Evolutionary conservation across 2,329 filamentous ascomycete species (phyloP).

Genomic region (Waltergamsia citrina): DNA sequence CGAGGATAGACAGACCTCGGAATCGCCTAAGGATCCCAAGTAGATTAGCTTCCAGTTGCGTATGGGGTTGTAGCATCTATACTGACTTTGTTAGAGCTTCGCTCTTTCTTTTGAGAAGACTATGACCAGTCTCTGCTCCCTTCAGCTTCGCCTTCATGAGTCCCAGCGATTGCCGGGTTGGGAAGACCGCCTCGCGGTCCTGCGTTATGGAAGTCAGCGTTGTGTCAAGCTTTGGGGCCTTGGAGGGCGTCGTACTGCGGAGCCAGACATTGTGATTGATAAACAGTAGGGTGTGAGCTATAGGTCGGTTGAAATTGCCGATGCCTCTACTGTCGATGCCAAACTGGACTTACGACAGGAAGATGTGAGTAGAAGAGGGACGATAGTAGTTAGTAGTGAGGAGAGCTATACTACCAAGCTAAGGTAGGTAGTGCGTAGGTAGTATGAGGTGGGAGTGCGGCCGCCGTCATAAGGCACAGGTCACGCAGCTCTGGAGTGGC

Average conservation of each 20-base stretch:
- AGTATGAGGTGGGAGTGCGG: too few relatives aligned
- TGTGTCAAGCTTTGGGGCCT: too few relatives aligned
- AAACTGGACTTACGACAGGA: too few relatives aligned
- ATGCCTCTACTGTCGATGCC: too few relatives aligned
- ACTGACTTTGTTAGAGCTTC: conserved; percentile 92
- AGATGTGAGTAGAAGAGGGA: too few relatives aligned
- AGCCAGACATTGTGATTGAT: conserved; percentile 29
- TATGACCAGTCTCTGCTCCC: conserved; percentile 84
- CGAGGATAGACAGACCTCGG: conserved; percentile 49
- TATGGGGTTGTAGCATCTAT: neutral
- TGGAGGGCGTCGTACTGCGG: conserved; percentile 19
- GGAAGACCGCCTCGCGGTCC: conserved; percentile 95
- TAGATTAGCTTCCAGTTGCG: neutral
- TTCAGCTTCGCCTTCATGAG: conserved; percentile 98
- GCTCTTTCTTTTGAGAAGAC: conserved; percentile 92
- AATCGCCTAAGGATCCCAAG: conserved; percentile 55
- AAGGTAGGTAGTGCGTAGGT: too few relatives aligned
- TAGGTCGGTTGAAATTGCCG: too few relatives aligned
- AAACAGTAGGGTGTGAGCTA: too few relatives aligned
- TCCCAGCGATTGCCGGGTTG: conserved; percentile 91
- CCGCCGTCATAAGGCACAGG: too few relatives aligned
- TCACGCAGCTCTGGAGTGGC: too few relatives aligned
- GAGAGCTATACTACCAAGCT: too few relatives aligned
- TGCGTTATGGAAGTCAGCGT: conserved; percentile 26
- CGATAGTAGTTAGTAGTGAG: too few relatives aligned